Base-by-base conservation (phyloP, 306 rosid genomes). In the Pterocarpus santalinus region DNA sequence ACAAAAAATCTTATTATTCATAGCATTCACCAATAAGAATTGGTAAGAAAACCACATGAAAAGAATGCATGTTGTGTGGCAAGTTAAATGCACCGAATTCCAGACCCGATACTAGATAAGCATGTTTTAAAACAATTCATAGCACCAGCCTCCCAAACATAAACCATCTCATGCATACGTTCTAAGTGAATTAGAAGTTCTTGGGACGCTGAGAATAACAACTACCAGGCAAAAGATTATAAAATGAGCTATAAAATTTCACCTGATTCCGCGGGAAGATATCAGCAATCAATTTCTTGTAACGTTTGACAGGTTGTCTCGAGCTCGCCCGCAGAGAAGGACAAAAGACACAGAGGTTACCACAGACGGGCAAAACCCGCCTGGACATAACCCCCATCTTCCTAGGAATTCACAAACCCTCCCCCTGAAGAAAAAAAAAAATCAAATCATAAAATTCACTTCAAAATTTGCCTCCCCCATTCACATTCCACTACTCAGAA, bases 311-410 rank as follows among this genome's bases (percentile, higher is more conserved):
- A 0, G 98, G 99, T 78, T 93, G 99, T 64, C 99, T 87, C 13
- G 99, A 95, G 79, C 99, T 90, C 33, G 99, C 97, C 15, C 99
- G 90, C 88, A 95, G 82, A 8, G 99, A 89, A 82, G 99, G 99
- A 84, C 99, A 95, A 77, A 89, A 87, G 82, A 89, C 90, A 89
- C 99, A 95, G 94, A 95, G 94, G 97, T 85, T 93, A 81, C 98
- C 93, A 72, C 99, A 95, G 94, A 88, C 98, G 57, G 99, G 99
- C 11, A 95, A 87, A 34, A 93, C 94, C 92, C 97, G 99, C 93
- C 99, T 88, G 70, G 99, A 95, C 94, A 95, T 88, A 88, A 95
- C 99, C 99, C 99, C 99, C 99, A 95, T 94, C 82, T 69, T 80
- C 81, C 43, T 12, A 36, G 30, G 77, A 56, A 88, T 82, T 67